A percentile compares a stretch with the other conserved stretches of the same genome.
These are phyloP conservation scores for Podospora pseudoanserina DNA, from an alignment of 495 filamentous ascomycete genomes.

Conservation along the genomic window DNA sequence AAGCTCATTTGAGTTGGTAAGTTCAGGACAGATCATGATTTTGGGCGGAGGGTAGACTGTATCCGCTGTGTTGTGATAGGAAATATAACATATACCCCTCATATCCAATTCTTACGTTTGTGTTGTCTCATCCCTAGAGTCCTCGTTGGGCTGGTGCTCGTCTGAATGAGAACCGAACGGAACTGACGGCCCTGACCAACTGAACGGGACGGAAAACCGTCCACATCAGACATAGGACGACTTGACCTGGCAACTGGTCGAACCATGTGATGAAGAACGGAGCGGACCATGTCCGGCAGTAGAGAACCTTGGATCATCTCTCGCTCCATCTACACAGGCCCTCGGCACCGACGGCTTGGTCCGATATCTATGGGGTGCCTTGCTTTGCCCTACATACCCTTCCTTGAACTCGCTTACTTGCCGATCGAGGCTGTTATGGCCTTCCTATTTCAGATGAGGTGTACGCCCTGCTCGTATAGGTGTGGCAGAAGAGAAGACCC, in stretches of 20 bases:
- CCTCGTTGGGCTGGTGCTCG: background rate
- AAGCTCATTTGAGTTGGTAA: background rate
- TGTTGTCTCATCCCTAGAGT: background rate
- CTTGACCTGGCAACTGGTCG: background rate
- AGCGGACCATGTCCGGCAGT: background rate
- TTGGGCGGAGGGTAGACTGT: background rate
- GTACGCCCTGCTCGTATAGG: background rate
- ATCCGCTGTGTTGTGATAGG: background rate
- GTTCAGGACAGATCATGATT: background rate
- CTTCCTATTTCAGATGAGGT: background rate
- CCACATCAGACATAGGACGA: background rate
- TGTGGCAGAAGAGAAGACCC: background rate
- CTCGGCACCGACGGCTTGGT: conserved; percentile 4
- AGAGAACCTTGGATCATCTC: background rate
- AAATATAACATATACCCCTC: background rate
- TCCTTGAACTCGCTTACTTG: background rate
- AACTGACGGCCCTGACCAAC: background rate
- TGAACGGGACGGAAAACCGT: background rate
- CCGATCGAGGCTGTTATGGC: background rate
- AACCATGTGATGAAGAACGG: background rate
- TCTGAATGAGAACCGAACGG: background rate
- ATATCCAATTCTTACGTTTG: background rate
- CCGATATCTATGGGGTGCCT: background rate
- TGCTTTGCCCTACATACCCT: background rate
- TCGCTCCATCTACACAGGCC: background rate